These are phyloP conservation scores for Boletus rubropictus DNA, from an alignment of 768 basidiomycete species.

Conservation along the genomic window DNA sequence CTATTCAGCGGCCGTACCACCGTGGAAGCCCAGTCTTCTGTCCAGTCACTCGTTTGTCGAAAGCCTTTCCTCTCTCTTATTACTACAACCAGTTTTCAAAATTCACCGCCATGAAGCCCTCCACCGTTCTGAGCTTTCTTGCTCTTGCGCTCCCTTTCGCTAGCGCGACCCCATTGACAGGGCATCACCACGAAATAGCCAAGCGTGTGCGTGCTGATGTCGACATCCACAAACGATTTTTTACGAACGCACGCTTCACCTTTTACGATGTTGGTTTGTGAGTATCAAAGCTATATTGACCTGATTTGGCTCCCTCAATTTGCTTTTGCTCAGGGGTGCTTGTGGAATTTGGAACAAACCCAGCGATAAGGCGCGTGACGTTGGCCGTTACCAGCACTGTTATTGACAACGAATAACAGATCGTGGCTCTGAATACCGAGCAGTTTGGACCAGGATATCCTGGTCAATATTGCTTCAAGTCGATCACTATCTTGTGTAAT, in stretches of 20 bases:
- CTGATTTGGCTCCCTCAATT: background rate
- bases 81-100: background rate
- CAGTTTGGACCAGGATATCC: conserved; percentile 58
- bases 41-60: conserved; percentile 21
- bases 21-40: conserved; percentile 8
- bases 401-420: conserved; percentile 11
- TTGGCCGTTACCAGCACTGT: background rate
- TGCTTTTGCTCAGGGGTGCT: conserved; percentile 40
- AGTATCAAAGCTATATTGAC: conserved; percentile 7
- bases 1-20: conserved; percentile 1
- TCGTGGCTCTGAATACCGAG: conserved; percentile 27
- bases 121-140: conserved; percentile 31
- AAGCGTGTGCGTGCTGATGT: conserved; percentile 39
- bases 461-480: conserved; percentile 55
- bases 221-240: conserved; percentile 31
- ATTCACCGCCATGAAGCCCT: conserved; percentile 19
- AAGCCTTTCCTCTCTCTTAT: background rate
- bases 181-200: conserved; percentile 43
- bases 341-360: conserved; percentile 41
- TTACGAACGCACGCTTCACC: conserved; percentile 39
- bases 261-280: conserved; percentile 52
- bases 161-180: conserved; percentile 23
- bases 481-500: conserved; percentile 52
- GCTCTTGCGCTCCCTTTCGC: conserved; percentile 33
- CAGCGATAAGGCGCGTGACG: conserved; percentile 23